A percentile compares a stretch with the other conserved stretches of the same genome.
Conservation (phyloP, 139 green algal species). For the Picochlorum sp. region DNA sequence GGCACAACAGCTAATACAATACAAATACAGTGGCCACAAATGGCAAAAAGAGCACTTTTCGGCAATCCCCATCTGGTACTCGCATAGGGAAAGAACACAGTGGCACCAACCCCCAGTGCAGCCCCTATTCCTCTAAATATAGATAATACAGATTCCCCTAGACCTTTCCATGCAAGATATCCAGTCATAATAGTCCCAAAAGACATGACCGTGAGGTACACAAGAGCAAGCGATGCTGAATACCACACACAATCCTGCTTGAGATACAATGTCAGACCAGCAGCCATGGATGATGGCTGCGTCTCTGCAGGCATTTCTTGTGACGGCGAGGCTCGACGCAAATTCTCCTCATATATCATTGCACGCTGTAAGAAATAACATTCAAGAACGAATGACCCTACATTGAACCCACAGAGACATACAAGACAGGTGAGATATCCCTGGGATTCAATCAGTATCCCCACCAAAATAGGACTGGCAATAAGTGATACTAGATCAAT, state of each 20-base stretch:
- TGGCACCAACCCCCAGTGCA: slow-evolving; percentile 53
- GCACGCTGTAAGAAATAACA: background rate
- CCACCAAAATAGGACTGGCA: slow-evolving; percentile 44
- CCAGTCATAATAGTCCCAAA: slow-evolving; percentile 51
- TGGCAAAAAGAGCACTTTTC: slow-evolving; percentile 25
- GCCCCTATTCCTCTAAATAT: slow-evolving; percentile 51
- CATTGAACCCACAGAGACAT: background rate
- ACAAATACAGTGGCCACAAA: slow-evolving; percentile 45
- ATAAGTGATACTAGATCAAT: slow-evolving; percentile 75
- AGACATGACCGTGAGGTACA: slow-evolving; percentile 65
- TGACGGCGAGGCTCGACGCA: background rate
- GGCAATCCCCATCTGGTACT: slow-evolving; percentile 22
- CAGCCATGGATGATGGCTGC: background rate
- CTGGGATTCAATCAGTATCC: slow-evolving; percentile 58
- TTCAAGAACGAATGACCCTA: background rate
- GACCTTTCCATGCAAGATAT: slow-evolving; percentile 53
- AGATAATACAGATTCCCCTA: slow-evolving; percentile 50
- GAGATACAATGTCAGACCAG: slow-evolving; percentile 33
- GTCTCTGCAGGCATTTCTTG: background rate
- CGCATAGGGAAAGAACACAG: slow-evolving; percentile 44
- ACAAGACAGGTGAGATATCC: background rate
- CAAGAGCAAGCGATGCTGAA: slow-evolving; percentile 57
- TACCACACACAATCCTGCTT: slow-evolving; percentile 46
- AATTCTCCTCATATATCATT: slow-evolving; percentile 18
- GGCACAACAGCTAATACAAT: slow-evolving; percentile 21